Percentiles rank a stretch among this genome's conserved stretches.
Conservation (phyloP, 2,329 filamentous ascomycete species). For the Talaromyces sp. region DNA sequence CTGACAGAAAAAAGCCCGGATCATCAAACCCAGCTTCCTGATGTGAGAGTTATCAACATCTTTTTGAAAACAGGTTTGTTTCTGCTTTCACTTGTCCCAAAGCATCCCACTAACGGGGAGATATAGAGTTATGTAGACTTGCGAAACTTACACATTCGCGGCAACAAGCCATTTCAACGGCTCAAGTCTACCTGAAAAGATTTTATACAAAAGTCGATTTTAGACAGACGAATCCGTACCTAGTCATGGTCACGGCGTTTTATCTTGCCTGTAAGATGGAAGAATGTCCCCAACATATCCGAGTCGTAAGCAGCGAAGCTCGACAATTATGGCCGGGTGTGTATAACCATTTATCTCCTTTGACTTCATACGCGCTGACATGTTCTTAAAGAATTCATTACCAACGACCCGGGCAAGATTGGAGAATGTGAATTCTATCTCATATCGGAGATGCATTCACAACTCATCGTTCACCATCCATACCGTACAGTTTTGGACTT, state of each 20-base stretch:
- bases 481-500: conserved; percentile 75
- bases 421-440: conserved; percentile 92
- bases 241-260: conserved; percentile 85
- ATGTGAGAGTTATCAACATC: conserved; percentile 75
- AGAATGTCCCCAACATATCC: conserved; percentile 92
- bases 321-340: conserved; percentile 73
- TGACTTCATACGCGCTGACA: conserved; percentile 18
- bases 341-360: conserved; percentile 17
- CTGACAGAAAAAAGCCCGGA: conserved; percentile 71
- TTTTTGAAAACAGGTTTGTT: conserved; percentile 82
- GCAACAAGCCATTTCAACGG: conserved; percentile 89
- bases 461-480: conserved; percentile 85
- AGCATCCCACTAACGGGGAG: conserved; percentile 49
- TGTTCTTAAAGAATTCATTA: conserved; percentile 55
- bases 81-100: not conserved
- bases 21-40: conserved; percentile 75
- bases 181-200: conserved; percentile 88
- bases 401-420: conserved; percentile 72
- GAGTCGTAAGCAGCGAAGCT: conserved; percentile 81
- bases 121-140: conserved; percentile 72
- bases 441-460: conserved; percentile 84
- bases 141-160: conserved; percentile 62
- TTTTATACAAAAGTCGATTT: conserved; percentile 92
- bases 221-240: conserved; percentile 84
- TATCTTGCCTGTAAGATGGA: conserved; percentile 98